Evolutionary conservation across 352 stramenopile species (phyloP).

Genomic region (Elongisporangium prolatum): DNA sequence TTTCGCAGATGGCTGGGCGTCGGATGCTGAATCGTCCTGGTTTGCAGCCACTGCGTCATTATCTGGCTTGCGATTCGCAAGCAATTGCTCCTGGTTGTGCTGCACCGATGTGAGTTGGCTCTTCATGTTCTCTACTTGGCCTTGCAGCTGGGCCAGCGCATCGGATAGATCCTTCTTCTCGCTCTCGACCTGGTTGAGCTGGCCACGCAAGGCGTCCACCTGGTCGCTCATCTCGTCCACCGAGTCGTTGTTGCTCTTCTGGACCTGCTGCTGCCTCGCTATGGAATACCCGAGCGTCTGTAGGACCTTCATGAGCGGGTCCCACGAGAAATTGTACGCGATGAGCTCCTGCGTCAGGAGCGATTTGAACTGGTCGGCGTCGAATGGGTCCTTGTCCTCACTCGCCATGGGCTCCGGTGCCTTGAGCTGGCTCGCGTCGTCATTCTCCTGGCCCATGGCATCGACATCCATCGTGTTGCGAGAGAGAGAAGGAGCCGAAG

Average conservation of each 20-base stretch:
- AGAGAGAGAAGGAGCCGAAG: not conserved
- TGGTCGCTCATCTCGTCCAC: constrained; percentile 56
- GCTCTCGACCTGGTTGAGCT: constrained; percentile 34
- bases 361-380: constrained; percentile 43
- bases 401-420: constrained; percentile 3
- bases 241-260: constrained; percentile 36
- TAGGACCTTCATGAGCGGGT: constrained; percentile 62
- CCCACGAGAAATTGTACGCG: constrained; percentile 67
- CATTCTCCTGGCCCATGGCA: constrained; percentile 11
- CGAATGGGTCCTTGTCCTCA: constrained; percentile 22
- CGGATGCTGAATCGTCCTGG: not conserved
- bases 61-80: constrained; percentile 7
- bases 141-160: constrained; percentile 41
- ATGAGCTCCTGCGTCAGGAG: constrained; percentile 68
- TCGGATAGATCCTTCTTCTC: constrained; percentile 52
- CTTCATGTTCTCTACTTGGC: constrained; percentile 42
- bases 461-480: constrained; percentile 15
- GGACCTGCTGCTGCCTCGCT: constrained; percentile 40
- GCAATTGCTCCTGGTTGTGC: constrained; percentile 12
- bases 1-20: constrained; percentile 10
- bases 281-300: constrained; percentile 50
- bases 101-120: constrained; percentile 34
- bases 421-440: constrained; percentile 5
- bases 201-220: constrained; percentile 31
- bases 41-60: constrained; percentile 3